Evolutionary conservation across 805 yeast genomes (phyloP).

Genomic region (Dipodascus albidus): DNA sequence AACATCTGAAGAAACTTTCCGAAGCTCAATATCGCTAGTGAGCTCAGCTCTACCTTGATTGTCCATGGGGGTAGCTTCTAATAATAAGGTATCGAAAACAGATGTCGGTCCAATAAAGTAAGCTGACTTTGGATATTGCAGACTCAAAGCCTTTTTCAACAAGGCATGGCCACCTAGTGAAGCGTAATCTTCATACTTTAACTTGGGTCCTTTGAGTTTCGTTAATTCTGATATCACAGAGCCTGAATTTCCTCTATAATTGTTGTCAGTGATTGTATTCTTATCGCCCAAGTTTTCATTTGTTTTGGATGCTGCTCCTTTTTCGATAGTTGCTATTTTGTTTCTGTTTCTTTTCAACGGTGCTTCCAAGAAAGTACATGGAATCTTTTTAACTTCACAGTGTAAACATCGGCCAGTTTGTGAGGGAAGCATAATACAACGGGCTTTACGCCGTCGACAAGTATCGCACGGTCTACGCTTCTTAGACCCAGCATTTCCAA

Average conservation of each 20-base stretch:
- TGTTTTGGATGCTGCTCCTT: slow-evolving; percentile 5
- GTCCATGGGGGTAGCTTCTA: slow-evolving; percentile 52
- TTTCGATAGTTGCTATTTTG: slow-evolving; percentile 15
- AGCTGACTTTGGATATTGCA: slow-evolving; percentile 84
- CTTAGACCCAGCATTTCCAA: background rate
- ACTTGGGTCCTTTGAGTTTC: slow-evolving; percentile 20
- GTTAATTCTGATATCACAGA: slow-evolving; percentile 11
- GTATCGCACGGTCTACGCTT: slow-evolving; percentile 64
- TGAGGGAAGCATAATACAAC: slow-evolving; percentile 55
- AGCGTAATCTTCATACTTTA: slow-evolving; percentile 58
- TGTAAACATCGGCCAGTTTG: slow-evolving; percentile 46
- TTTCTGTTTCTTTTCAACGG: slow-evolving; percentile 22
- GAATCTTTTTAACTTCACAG: slow-evolving; percentile 62
- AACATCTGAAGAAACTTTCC: slow-evolving; percentile 68
- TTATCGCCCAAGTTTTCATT: background rate
- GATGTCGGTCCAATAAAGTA: slow-evolving; percentile 86
- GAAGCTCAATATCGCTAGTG: slow-evolving; percentile 49
- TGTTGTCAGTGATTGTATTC: slow-evolving; percentile 2
- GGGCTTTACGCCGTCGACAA: slow-evolving; percentile 69
- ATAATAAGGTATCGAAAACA: slow-evolving; percentile 58
- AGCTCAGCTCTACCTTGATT: slow-evolving; percentile 75
- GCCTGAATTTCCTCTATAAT: slow-evolving; percentile 18
- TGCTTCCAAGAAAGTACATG: slow-evolving; percentile 64
- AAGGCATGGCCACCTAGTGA: slow-evolving; percentile 50
- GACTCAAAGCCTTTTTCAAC: slow-evolving; percentile 54